Evolutionary conservation across 352 stramenopile genomes (phyloP).

Genomic region (Hyaloperonospora arabidopsidis): DNA sequence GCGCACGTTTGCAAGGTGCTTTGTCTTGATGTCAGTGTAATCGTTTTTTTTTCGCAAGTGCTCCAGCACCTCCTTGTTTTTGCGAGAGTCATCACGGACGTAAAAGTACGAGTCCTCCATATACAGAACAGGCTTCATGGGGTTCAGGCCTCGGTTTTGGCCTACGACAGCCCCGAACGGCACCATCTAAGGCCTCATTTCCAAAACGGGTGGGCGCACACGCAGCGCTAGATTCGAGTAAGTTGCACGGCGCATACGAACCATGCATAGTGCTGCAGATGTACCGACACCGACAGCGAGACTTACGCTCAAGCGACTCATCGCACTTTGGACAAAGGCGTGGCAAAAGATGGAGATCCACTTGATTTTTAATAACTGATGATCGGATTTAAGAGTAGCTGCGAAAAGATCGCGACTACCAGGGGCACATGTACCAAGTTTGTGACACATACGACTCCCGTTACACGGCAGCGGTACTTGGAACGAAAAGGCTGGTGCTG

Average conservation of each 20-base stretch:
- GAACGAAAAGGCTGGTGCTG: too few relatives aligned
- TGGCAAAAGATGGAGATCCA: too few relatives aligned
- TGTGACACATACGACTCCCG: too few relatives aligned
- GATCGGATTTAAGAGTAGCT: too few relatives aligned
- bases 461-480: too few relatives aligned
- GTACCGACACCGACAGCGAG: constrained; percentile 49
- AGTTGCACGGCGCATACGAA: constrained; percentile 46
- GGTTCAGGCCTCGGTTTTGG: constrained; percentile 73
- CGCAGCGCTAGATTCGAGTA: constrained; percentile 48
- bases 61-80: constrained; percentile 87
- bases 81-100: constrained; percentile 90
- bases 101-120: constrained; percentile 94
- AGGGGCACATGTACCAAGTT: too few relatives aligned
- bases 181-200: constrained; percentile 74
- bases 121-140: constrained; percentile 86
- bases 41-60: constrained; percentile 91
- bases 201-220: constrained; percentile 46
- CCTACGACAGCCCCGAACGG: constrained; percentile 68
- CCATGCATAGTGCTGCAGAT: constrained; percentile 47
- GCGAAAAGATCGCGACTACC: too few relatives aligned
- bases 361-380: too few relatives aligned
- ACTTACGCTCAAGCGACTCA: constrained; percentile 19
- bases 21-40: constrained; percentile 85
- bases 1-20: constrained; percentile 74
- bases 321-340: too few relatives aligned